Evolutionary conservation across 148 eudicot species (phyloP).

Genomic region (Drosera capensis): DNA sequence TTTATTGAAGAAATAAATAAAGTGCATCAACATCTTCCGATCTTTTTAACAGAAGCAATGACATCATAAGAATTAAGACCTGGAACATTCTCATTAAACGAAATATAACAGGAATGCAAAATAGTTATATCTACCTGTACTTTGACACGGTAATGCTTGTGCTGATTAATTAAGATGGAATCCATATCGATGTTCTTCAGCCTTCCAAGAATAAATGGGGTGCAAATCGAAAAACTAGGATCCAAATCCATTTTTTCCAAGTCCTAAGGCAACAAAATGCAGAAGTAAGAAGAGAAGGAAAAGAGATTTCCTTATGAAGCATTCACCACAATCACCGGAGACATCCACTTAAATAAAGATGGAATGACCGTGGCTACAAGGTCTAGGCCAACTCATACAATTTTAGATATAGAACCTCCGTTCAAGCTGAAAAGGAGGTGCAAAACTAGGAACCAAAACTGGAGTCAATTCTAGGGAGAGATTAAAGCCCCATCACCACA

Average conservation of each 20-base stretch:
- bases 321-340: background rate
- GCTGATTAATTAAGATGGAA: conserved; percentile 43
- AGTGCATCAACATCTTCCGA: too few species aligned
- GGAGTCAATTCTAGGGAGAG: too few species aligned
- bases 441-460: too few species aligned
- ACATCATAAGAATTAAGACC: too few species aligned
- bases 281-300: background rate
- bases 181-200: conserved; percentile 49
- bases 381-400: too few species aligned
- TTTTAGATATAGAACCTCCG: too few species aligned
- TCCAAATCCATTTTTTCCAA: conserved; percentile 31
- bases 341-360: background rate
- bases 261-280: conserved; percentile 9
- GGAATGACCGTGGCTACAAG: too few species aligned
- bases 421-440: too few species aligned
- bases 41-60: too few species aligned
- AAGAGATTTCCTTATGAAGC: background rate
- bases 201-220: conserved; percentile 44
- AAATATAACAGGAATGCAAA: background rate
- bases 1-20: too few species aligned
- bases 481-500: too few species aligned
- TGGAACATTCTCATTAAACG: too few species aligned
- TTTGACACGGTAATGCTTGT: conserved; percentile 44
- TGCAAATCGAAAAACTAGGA: conserved; percentile 20
- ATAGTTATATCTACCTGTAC: conserved; percentile 41